Conservation (phyloP, 2,329 filamentous ascomycete species). For the Hypomyces perniciosus region DNA sequence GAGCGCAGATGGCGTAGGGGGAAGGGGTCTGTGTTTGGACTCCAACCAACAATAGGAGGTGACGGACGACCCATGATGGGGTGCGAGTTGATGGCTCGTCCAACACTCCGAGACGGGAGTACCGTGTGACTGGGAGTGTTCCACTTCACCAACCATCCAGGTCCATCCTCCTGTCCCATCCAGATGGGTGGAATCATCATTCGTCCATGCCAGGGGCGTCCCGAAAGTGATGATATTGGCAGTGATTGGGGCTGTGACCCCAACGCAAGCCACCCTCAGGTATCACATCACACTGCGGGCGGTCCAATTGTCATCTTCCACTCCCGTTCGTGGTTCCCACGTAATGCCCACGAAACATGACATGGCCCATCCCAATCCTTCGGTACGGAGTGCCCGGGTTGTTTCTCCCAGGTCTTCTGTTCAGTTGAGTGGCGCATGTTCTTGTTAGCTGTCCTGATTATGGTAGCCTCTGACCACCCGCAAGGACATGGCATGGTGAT, state of each 20-base stretch:
- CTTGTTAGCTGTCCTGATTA: too few species aligned
- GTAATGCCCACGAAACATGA: too few species aligned
- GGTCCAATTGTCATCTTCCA: neutral
- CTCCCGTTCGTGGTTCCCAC: neutral
- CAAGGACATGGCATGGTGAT: too few species aligned
- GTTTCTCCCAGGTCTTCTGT: too few species aligned
- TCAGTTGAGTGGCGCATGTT: too few species aligned
- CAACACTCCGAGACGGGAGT: neutral
- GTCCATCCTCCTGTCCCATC: neutral
- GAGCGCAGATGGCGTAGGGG: neutral
- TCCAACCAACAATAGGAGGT: too few species aligned
- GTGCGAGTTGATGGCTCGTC: too few species aligned
- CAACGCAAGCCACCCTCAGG: neutral
- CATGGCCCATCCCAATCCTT: too few species aligned
- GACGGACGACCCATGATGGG: neutral
- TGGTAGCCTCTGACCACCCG: too few species aligned
- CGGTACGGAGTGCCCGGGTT: too few species aligned
- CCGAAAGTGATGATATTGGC: neutral
- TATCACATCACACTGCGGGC: neutral
- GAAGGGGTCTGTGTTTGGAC: neutral
- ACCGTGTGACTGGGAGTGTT: neutral
- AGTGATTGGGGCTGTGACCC: neutral
- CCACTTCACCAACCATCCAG: neutral
- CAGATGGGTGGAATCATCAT: neutral
- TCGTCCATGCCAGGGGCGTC: neutral